Evolutionary conservation across 345 rosid genomes (phyloP), one percentile per base, ranked within the genome.

Genomic region (Angophora floribunda): DNA sequence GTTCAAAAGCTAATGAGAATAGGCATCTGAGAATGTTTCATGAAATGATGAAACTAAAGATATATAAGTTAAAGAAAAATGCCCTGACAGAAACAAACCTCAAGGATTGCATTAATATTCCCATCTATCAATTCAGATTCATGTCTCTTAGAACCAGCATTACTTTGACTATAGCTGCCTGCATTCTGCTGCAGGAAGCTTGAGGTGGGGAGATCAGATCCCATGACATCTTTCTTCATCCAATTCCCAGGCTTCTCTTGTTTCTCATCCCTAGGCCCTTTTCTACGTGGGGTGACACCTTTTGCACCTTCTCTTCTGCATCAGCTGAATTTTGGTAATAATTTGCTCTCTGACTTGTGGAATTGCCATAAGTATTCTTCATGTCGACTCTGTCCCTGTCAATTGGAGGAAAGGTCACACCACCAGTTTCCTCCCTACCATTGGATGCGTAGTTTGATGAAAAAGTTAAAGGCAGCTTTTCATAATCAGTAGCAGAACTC

Each of bases 201-300:
- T 63, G 92, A 57, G 87, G 92, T 79, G 86, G 94, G 87, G 55
- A 88, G 45, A 89, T 96, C 97, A 79, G 96, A 90, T 85, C 91
- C 92, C 50, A 91, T 87, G 86, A 87, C 90, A 28, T 96, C 99
- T 91, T 92, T 94, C 89, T 91, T 96, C 86, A 79, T 79, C 92
- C 87, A 92, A 91, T 90, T 95, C 85, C 93, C 96, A 28, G 85
- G 86, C 91, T 94, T 96, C 80, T 95, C 96, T 22, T 91, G 87
- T 89, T 95, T 97, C 91, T 97, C 99, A 79, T 97, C 98, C 90
- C 95, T 93, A 6, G 89, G 84, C 87, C 87, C 97, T 97, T 96
- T 97, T 88, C 97, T 93, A 63, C 93, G 95, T 86, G 99, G 95
- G 98, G 99, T 28, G 99, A 97, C 63, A 93, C 96, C 92, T 95